These are phyloP conservation scores for Cyclotella sp. DNA, from an alignment of 108 stramenopile species.

Conservation along the genomic window DNA sequence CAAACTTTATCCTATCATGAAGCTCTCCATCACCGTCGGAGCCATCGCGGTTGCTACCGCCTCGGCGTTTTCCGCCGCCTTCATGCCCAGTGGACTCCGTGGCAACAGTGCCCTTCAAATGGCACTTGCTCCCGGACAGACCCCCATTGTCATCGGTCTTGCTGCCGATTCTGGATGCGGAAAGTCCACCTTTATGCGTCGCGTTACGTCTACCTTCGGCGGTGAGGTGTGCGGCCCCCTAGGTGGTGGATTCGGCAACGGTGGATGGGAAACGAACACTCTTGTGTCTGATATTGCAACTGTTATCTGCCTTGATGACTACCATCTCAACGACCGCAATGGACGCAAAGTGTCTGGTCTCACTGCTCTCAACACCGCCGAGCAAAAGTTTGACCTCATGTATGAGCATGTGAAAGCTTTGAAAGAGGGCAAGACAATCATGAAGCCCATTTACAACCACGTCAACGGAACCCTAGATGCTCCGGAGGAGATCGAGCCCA, in stretches of 20 bases:
- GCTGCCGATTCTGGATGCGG: constrained; percentile 98
- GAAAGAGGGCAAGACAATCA: constrained; percentile 92
- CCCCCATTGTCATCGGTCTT: constrained; percentile 94
- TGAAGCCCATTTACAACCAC: constrained; percentile 99
- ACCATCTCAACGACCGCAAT: constrained; percentile 96
- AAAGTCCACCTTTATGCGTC: constrained; percentile 99
- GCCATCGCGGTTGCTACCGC: constrained; percentile 61
- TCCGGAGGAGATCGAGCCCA: constrained; percentile 94
- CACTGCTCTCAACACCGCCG: constrained; percentile 91
- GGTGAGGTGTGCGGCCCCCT: constrained; percentile 94
- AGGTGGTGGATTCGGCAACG: constrained; percentile 88
- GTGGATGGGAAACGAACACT: constrained; percentile 99
- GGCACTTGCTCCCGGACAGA: constrained; percentile 76
- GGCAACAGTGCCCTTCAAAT: constrained; percentile 65
- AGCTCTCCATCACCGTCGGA: constrained; percentile 60
- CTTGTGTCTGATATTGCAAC: constrained; percentile 96
- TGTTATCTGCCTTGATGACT: constrained; percentile 98
- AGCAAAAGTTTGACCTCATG: constrained; percentile 99
- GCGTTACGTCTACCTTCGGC: constrained; percentile 96
- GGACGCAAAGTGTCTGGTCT: constrained; percentile 94
- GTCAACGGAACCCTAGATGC: constrained; percentile 98
- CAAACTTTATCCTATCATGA: constrained; percentile 46
- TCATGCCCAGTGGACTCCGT: constrained; percentile 61
- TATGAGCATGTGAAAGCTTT: constrained; percentile 94
- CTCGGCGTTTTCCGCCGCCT: constrained; percentile 66